phyloP scores from a whole-genome alignment of 202 grass and related monocot species.

The Brachypodium distachyon region DNA sequence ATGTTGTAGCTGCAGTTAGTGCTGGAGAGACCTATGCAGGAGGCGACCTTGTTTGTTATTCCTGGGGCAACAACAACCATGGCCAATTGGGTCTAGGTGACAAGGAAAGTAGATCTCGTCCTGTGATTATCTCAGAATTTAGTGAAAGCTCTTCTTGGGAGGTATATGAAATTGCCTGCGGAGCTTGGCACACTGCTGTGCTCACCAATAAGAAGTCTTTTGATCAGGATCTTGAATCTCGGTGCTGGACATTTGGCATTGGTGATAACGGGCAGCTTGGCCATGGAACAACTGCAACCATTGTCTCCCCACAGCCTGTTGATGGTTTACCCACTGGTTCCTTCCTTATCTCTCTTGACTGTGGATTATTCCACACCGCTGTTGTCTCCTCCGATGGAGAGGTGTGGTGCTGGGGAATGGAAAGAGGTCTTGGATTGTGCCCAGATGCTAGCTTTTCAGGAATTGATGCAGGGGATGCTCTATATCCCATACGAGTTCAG shows the following conservation, averaged over 20 bases:
- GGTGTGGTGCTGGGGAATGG: slow-evolving; percentile 99
- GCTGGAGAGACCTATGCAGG: slow-evolving; percentile 63
- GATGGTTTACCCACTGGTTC: slow-evolving; percentile 56
- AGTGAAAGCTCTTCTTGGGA: slow-evolving; percentile 66
- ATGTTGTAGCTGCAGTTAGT: slow-evolving; percentile 80
- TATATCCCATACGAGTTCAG: slow-evolving; percentile 60
- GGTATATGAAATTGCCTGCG: slow-evolving; percentile 94
- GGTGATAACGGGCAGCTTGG: slow-evolving; percentile 96
- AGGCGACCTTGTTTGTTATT: slow-evolving; percentile 69
- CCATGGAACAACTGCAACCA: slow-evolving; percentile 64
- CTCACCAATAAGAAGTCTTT: slow-evolving; percentile 81
- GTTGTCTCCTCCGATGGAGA: slow-evolving; percentile 80
- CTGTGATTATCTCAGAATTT: slow-evolving; percentile 56
- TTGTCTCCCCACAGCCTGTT: slow-evolving; percentile 61
- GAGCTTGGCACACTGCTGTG: slow-evolving; percentile 69
- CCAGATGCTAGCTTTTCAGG: slow-evolving; percentile 81
- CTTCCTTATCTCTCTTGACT: slow-evolving; percentile 90
- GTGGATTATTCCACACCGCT: slow-evolving; percentile 90
- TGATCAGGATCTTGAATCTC: slow-evolving; percentile 66
- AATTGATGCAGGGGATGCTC: slow-evolving; percentile 79
- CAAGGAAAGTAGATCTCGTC: slow-evolving; percentile 60
- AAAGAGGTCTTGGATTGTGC: slow-evolving; percentile 87
- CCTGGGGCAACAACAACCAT: slow-evolving; percentile 89
- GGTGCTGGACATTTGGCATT: slow-evolving; percentile 90
- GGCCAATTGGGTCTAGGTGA: slow-evolving; percentile 87